Evolutionary conservation across 2,329 filamentous ascomycete genomes (phyloP), one percentile per base, ranked within the genome.

Genomic region (Piedraia hortae): DNA sequence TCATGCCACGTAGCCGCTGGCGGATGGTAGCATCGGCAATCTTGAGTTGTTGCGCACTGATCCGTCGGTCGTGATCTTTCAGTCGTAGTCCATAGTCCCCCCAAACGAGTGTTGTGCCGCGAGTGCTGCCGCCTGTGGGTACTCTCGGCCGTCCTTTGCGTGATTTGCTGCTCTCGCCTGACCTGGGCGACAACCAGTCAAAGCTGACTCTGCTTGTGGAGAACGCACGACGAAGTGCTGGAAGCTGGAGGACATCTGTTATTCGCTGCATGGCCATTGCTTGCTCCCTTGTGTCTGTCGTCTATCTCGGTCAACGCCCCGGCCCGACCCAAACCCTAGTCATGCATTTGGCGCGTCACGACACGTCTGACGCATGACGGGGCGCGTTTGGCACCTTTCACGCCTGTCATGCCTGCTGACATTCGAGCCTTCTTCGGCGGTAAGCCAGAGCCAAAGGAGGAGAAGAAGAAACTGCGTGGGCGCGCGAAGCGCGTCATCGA

Each of bases 71-170:
- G 45, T 90, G 74, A 48, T 97, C 85, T 31, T 59, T 66, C 67
- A 97, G 85, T 26, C 85, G 73, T 34, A 97, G 53, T 5, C 85
- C 85, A 43, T 80, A 97, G 45, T 93, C 80, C 24, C 85, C 85
- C 77, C 78, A 93, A 26, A 88, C 66, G 10, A 97, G 72, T 0
- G 82, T 93, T 16, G 85, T 97, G 34, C 85, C 85, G 44, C 88
- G 78, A 16, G 61, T 67, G 24, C 74, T 88, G 28, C 85, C 85
- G 29, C 85, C 85, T 0, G 80, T 97, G 12, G 74, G 62, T 21
- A 93, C 78, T 36, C 77, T 65, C 21, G 74, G 70, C 2, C 78
- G 64, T 17, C 82, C 85, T 51, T 91, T 91, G 31, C 60, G 61
- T 34, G 78, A 80, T 56, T 88, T 89, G 46, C 74, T 75, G 40